Base-by-base conservation (phyloP, 257 asterid species). In the Lycium barbarum region DNA sequence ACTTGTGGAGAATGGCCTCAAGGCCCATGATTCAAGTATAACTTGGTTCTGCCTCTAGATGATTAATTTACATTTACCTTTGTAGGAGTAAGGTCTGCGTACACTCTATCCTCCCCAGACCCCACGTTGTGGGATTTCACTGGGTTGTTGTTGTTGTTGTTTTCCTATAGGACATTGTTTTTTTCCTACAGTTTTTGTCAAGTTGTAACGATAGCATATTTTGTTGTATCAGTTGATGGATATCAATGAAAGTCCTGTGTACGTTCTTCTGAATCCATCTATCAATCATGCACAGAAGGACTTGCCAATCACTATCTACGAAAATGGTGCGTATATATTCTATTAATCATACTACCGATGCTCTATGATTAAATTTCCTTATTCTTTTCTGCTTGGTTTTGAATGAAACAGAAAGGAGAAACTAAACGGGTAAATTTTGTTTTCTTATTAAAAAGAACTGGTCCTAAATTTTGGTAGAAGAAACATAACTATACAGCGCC, bases 251-350 rank as follows among this genome's bases (percentile, higher is more conserved):
- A 96, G 95, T 86, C 98, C 99, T 26, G 92, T 96, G 6, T 95
- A 93, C 80, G 97, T 96, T 84, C 96, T 96, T 91, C 97, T 96
- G 85, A 96, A 96, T 87, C 99, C 99, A 62, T 83, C 95, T 18
- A 92, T 93, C 88, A 96, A 93, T 88, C 97, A 93, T 66, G 91
- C 98, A 51, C 98, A 94, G 88, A 96, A 96, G 89, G 99, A 96
- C 84, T 91, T 96, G 87, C 98, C 99, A 14, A 89, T 96, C 85
- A 90, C 97, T 63, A 95, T 95, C 40, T 96, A 82, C 86, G 99
- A 96, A 88, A 96, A 97, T 87, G 98, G 99, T 96, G 90, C 20
- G 97, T 68, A 65, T 72, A 71, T n/a, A 45, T 43, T 20, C 4
- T 72, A 43, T 43, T 45, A n/a, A 10, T 72, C 58, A 72, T n/a